These are phyloP conservation scores for Sporothrix pallida DNA, from an alignment of 2,329 filamentous ascomycete species.

Conservation along the genomic window DNA sequence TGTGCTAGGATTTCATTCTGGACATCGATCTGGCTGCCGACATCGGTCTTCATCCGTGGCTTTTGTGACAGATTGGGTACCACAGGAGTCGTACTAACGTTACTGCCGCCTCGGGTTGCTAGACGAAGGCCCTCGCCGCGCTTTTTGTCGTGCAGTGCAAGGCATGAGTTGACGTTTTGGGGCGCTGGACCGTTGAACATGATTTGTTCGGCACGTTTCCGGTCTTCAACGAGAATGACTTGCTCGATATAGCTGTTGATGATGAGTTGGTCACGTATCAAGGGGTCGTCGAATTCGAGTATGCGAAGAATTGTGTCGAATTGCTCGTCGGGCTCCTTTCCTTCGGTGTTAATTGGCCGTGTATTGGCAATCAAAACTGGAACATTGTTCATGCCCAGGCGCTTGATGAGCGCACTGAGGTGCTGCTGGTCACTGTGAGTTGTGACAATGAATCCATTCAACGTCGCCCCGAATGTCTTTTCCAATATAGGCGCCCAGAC, in stretches of 20 bases:
- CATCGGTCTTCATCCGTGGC: slow-evolving; percentile 81
- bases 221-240: slow-evolving; percentile 73
- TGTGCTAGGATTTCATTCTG: slow-evolving; percentile 58
- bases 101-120: slow-evolving; percentile 50
- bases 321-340: slow-evolving; percentile 73
- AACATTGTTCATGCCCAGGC: slow-evolving; percentile 53
- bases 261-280: slow-evolving; percentile 80
- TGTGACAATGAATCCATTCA: slow-evolving; percentile 82
- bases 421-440: slow-evolving; percentile 76
- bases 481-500: slow-evolving; percentile 87
- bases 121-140: slow-evolving; percentile 67
- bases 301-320: slow-evolving; percentile 81
- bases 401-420: slow-evolving; percentile 69
- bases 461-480: slow-evolving; percentile 68
- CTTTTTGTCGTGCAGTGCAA: slow-evolving; percentile 68
- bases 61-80: slow-evolving; percentile 55
- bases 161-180: slow-evolving; percentile 74
- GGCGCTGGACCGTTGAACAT: slow-evolving; percentile 69
- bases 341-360: slow-evolving; percentile 60
- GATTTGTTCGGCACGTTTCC: slow-evolving; percentile 68
- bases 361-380: slow-evolving; percentile 70
- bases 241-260: slow-evolving; percentile 86
- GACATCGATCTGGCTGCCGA: slow-evolving; percentile 66
- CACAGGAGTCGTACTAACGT: slow-evolving; percentile 46
- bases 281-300: slow-evolving; percentile 79